A percentile compares a stretch with the other conserved stretches of the same genome.
Conservation (phyloP, 1,284 basidiomycete genomes). For the Ceratobasidium sp. region DNA sequence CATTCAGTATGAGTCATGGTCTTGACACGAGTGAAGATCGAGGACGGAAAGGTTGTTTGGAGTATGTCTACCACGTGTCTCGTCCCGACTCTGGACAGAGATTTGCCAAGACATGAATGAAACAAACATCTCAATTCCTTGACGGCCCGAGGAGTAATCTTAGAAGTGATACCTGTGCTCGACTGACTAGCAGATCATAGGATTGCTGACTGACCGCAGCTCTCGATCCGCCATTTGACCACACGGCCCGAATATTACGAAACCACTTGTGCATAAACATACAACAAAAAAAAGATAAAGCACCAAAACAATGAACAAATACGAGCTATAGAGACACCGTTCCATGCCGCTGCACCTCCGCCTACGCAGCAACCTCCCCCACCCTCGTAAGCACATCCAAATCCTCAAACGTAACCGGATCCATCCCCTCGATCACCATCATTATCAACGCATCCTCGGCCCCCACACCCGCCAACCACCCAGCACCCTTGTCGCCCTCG, state of each 20-base stretch:
- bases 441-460: conserved; percentile 72
- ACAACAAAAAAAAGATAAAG: conserved; percentile 15
- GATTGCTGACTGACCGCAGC: no score
- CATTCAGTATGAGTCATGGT: no score
- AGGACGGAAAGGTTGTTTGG: no score
- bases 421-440: conserved; percentile 69
- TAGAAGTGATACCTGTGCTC: no score
- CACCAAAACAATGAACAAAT: background rate
- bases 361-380: conserved; percentile 53
- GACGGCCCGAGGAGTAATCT: no score
- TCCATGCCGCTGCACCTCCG: conserved; percentile 70
- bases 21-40: no score
- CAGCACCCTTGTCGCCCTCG: conserved; percentile 37
- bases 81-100: no score
- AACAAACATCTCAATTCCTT: no score
- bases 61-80: background rate
- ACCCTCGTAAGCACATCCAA: conserved; percentile 75
- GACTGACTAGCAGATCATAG: no score
- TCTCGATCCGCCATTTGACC: no score
- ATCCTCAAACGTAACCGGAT: conserved; percentile 73
- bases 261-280: conserved; percentile 17
- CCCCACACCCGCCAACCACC: conserved; percentile 36
- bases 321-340: conserved; percentile 7
- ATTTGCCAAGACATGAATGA: no score
- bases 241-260: no score